Evolutionary conservation across 306 rosid genomes (phyloP), one percentile per base, ranked within the genome.

Genomic region (Spatholobus suberectus): DNA sequence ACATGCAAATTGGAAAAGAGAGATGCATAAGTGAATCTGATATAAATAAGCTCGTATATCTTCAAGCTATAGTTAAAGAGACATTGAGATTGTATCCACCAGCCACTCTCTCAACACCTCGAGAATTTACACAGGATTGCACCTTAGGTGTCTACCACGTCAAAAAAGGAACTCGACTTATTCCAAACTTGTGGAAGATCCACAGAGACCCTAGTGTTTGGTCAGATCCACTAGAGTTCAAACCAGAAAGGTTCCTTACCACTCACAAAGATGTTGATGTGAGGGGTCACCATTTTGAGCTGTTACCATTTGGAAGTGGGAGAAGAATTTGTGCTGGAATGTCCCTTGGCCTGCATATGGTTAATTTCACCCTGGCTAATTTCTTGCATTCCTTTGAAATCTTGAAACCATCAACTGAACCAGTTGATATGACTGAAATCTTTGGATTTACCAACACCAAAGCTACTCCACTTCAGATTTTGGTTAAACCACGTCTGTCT

Each of bases 251-350:
- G 46, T 73, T 73, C 4, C 65, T 73, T 32, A 51, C 77, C 0
- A 73, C 44, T 8, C 63, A 73, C 2, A 49, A 73, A 73, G 65
- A 73, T 15, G 65, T 73, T 49, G 77, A 73, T 49, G 46, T 73
- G 8, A 73, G 43, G 37, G 75, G 75, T 43, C 75, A 70, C 1
- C 55, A 70, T 70, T 70, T 20, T 70, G 55, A 41, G 34, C 23
- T 70, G 10, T 43, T 69, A 14, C 75, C 75, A 41, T 70, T 70
- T 32, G 70, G 70, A 32, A 27, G 70, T 15, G 43, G 43, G 15
- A 63, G 43, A 63, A 29, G 43, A 6, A 63, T 63, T 0, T 63
- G 70, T 63, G 41, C 70, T 4, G 70, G 41, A 32, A 26, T 63
- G 2, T 63, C 70, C 4, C 34, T 63, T 15, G 43, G 21, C 21